Base-by-base conservation (phyloP, 306 rosid species). In the Nissolia schottii region DNA sequence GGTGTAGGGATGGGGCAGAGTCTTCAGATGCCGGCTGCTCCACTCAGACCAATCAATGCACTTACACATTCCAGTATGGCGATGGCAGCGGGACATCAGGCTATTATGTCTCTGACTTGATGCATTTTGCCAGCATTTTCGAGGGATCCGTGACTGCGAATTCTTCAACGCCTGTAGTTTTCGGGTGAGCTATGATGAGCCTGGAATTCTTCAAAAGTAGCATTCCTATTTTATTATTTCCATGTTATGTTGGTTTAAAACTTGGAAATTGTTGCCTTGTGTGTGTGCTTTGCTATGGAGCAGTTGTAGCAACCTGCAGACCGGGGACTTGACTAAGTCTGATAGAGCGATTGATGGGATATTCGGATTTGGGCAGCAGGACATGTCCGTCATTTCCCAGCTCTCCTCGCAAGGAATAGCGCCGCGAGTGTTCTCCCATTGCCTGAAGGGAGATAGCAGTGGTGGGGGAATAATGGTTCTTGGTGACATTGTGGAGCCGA, bases 401-500 rank as follows among this genome's bases (percentile, higher is more conserved):
- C 83, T 91, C 46, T 50, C 95, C 10, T 85, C 88, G 2, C 92
- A 82, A 73, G 90, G 96, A 74, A 46, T 86, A 48, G 87, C 92
- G 1, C 90, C 97, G 1, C 89, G 80, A 72, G 90, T 79, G 48
- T 90, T 93, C 86, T 94, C 99, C 23, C 97, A 94, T 79, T 94
- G 99, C 83, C 83, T 94, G 80, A 88, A 76, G 73, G 98, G 99
- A 37, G 96, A 91, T 72, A 76, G 55, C 49, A 80, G 48, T 34
- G 98, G 98, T 55, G 99, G 99, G 15, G 99, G 99, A 41, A 78
- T 88, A 67, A 74, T 94, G 90, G 99, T 91, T 67, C 87, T 91
- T 3, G 99, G 99, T 23, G 91, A 90, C 74, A 89, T 94, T 83
- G 69, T 91, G 76, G 90, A 91, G 69, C 96, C 97, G 57, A 84